A percentile compares a stretch with the other conserved stretches of the same genome.
Evolutionary conservation across 345 rosid genomes (phyloP).

Genomic region (Sisymbrium irio): DNA sequence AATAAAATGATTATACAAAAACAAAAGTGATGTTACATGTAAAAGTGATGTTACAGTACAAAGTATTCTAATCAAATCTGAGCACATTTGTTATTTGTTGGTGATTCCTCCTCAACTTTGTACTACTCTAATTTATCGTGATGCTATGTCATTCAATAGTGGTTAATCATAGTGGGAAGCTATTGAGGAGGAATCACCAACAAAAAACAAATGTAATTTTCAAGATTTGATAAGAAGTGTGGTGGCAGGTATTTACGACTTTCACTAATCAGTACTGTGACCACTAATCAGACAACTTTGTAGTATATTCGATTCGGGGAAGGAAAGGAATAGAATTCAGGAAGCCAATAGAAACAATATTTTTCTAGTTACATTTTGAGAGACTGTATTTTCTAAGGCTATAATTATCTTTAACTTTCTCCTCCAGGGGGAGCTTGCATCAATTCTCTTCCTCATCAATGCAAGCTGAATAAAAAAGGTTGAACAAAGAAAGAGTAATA

Average conservation of each 20-base stretch:
- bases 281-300: neutral
- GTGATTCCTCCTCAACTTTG: too few species aligned
- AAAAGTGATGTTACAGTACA: too few species aligned
- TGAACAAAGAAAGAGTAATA: neutral
- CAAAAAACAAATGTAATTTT: neutral
- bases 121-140: neutral
- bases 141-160: neutral
- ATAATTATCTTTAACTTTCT: neutral
- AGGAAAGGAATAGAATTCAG: neutral
- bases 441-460: slow-evolving; percentile 22
- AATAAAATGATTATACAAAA: too few species aligned
- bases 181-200: neutral
- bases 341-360: neutral
- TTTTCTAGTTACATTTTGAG: neutral
- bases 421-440: slow-evolving; percentile 5
- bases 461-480: slow-evolving; percentile 15
- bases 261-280: neutral
- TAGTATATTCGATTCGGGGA: neutral
- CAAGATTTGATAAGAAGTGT: neutral
- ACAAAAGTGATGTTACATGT: too few species aligned
- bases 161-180: neutral
- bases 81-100: too few species aligned
- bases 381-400: slow-evolving; percentile 5
- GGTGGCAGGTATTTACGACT: neutral
- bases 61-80: too few species aligned